These are phyloP conservation scores for Pseudopyricularia cyperi DNA, from an alignment of 2,329 filamentous ascomycete species.

Conservation along the genomic window DNA sequence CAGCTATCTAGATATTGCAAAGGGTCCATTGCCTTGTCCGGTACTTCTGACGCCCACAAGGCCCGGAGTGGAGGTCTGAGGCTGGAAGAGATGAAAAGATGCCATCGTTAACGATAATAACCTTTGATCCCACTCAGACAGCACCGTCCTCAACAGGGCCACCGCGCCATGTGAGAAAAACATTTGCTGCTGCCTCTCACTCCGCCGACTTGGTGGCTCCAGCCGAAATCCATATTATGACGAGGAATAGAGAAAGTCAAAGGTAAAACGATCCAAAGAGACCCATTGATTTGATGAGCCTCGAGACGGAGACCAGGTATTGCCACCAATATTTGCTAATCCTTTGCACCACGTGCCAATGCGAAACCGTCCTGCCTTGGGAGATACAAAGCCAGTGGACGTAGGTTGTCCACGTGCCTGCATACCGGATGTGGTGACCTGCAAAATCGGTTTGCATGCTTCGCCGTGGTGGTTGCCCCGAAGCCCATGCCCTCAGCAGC, in stretches of 20 bases:
- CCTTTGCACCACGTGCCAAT: not conserved
- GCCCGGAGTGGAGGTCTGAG: not conserved
- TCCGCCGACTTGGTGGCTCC: not conserved
- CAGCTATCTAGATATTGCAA: not conserved
- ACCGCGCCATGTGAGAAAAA: not conserved
- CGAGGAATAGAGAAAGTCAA: not conserved
- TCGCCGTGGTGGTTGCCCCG: not conserved
- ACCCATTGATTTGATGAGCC: not conserved
- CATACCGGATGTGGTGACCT: too few relatives aligned
- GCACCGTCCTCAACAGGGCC: not conserved
- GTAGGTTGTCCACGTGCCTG: not conserved
- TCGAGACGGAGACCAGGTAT: not conserved
- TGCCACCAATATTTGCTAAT: not conserved
- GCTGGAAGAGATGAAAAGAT: not conserved
- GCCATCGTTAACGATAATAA: too few relatives aligned
- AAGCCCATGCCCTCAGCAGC: slow-evolving; percentile 5
- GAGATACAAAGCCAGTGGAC: too few relatives aligned
- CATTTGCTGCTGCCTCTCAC: not conserved
- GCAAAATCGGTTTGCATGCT: not conserved
- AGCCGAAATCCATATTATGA: not conserved
- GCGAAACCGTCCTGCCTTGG: not conserved
- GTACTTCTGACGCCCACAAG: not conserved
- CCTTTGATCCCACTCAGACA: too few relatives aligned
- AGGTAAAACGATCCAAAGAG: not conserved
- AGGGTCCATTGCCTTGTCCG: not conserved